Evolutionary conservation across 495 filamentous ascomycete genomes (phyloP), one percentile per base, ranked within the genome.

Genomic region (Aspergillus leporis): DNA sequence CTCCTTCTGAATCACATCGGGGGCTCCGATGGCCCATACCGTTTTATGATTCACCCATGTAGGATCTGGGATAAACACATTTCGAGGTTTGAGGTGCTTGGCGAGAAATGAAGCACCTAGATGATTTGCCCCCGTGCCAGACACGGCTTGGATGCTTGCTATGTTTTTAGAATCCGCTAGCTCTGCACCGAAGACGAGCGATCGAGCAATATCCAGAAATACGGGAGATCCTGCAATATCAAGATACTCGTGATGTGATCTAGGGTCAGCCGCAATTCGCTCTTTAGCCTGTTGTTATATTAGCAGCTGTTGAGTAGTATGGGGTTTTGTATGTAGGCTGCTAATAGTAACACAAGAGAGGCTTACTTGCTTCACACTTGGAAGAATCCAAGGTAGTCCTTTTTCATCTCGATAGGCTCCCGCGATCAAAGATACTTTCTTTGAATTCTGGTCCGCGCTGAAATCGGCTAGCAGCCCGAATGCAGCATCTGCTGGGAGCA

Each of bases 101-200:
- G 85, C 76, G 43, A 93, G 82, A 76, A 95, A 92, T 56, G 87
- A 80, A 48, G 87, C 90, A 51, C 87, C 91, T 5, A 94, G 74
- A 61, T 92, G 89, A 23, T 92, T 83, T 23, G 91, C 90, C 52
- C 91, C 91, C 18, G 91, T 95, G 56, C 91, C 91, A 38, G 90
- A 93, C 73, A 95, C 87, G 61, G 91, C 91, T 70, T 91, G 88
- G 1, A 73, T 61, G 23, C 63, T 68, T 13, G 51, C 54, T 23
- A 72, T 61, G 6, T 55, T 52, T 23, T 38, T 14, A 12, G 34
- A 36, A 49, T 36, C 16, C 19, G 45, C 10, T 31, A 7, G 5
- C 51, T 43, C 51, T 12, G 25, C 22, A 53, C 59, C 60, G 28
- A 69, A 64, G 45, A 58, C 25, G 9, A 69, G 58, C 19, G 56